These are phyloP conservation scores for Leccinum griseonigrum DNA, from an alignment of 1,284 basidiomycete species.

Conservation along the genomic window DNA sequence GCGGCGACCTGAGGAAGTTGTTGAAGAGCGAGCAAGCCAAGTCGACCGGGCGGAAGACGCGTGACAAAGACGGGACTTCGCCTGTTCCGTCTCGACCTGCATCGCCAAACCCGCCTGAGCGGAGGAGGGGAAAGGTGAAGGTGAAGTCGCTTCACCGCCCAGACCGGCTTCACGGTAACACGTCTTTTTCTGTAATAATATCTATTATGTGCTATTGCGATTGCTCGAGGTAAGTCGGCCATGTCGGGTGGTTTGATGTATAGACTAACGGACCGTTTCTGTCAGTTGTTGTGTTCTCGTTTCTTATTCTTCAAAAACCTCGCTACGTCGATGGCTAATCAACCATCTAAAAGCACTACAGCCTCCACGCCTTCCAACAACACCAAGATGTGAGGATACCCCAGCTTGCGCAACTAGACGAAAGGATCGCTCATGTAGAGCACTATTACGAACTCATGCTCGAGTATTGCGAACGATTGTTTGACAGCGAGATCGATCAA, in stretches of 20 bases:
- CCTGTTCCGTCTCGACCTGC: slow-evolving; percentile 36
- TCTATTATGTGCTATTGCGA: slow-evolving; percentile 84
- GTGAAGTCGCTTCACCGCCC: slow-evolving; percentile 16
- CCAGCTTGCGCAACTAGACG: slow-evolving; percentile 19
- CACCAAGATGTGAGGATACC: slow-evolving; percentile 28
- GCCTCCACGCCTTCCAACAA: slow-evolving; percentile 35
- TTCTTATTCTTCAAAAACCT: slow-evolving; percentile 76
- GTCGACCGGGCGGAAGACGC: slow-evolving; percentile 56
- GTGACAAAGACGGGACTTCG: slow-evolving; percentile 42
- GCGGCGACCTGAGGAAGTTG: slow-evolving; percentile 66
- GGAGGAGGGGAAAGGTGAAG: slow-evolving; percentile 27
- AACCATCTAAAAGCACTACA: slow-evolving; percentile 26
- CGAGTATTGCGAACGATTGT: slow-evolving; percentile 85
- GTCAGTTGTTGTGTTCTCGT: slow-evolving; percentile 82
- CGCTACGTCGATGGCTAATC: slow-evolving; percentile 48
- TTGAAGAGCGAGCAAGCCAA: slow-evolving; percentile 79
- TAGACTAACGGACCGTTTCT: slow-evolving; percentile 2
- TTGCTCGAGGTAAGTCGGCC: slow-evolving; percentile 69
- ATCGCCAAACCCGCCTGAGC: slow-evolving; percentile 48
- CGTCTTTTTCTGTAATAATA: slow-evolving; percentile 87
- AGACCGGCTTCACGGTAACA: slow-evolving; percentile 42
- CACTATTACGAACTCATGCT: slow-evolving; percentile 85
- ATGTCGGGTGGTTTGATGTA: not conserved
- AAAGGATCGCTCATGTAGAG: slow-evolving; percentile 35
- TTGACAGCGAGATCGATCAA: slow-evolving; percentile 91